These are phyloP conservation scores for Cryphonectria naterciae DNA, from an alignment of 2,329 filamentous ascomycete species.

Conservation along the genomic window DNA sequence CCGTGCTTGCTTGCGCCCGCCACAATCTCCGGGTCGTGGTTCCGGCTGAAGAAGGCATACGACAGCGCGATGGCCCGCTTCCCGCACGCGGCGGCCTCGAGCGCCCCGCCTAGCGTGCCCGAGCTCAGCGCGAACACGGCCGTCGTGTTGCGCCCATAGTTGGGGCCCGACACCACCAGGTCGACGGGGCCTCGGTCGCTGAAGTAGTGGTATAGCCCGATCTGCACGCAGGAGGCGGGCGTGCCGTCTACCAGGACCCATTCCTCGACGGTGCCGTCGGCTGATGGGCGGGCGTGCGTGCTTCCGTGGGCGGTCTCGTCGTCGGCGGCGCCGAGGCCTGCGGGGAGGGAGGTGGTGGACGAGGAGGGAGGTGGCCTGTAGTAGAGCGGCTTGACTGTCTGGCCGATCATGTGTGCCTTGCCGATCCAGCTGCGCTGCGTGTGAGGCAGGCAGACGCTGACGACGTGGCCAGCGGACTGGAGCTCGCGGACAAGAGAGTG, in stretches of 20 bases:
- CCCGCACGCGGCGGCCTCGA: slow-evolving; percentile 76
- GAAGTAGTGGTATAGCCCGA: slow-evolving; percentile 81
- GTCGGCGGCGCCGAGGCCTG: slow-evolving; percentile 44
- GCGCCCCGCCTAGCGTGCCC: slow-evolving; percentile 75
- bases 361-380: slow-evolving; percentile 62
- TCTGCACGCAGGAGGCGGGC: slow-evolving; percentile 80
- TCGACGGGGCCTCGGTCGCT: slow-evolving; percentile 72
- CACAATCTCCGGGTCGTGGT: slow-evolving; percentile 83
- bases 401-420: slow-evolving; percentile 94
- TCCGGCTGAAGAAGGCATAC: slow-evolving; percentile 86
- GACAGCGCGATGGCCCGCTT: slow-evolving; percentile 78
- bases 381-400: slow-evolving; percentile 82
- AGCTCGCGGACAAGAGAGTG: slow-evolving; percentile 74
- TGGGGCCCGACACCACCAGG: slow-evolving; percentile 78
- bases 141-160: slow-evolving; percentile 83
- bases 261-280: slow-evolving; percentile 64
- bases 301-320: slow-evolving; percentile 67
- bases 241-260: slow-evolving; percentile 84
- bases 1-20: slow-evolving; percentile 74
- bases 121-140: slow-evolving; percentile 78
- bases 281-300: slow-evolving; percentile 62
- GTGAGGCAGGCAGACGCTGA: slow-evolving; percentile 89
- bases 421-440: slow-evolving; percentile 97
- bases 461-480: slow-evolving; percentile 76
- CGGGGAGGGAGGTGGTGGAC: slow-evolving; percentile 37